Evolutionary conservation across 345 rosid genomes (phyloP), one percentile per base, ranked within the genome.

Genomic region (Litchi chinensis): DNA sequence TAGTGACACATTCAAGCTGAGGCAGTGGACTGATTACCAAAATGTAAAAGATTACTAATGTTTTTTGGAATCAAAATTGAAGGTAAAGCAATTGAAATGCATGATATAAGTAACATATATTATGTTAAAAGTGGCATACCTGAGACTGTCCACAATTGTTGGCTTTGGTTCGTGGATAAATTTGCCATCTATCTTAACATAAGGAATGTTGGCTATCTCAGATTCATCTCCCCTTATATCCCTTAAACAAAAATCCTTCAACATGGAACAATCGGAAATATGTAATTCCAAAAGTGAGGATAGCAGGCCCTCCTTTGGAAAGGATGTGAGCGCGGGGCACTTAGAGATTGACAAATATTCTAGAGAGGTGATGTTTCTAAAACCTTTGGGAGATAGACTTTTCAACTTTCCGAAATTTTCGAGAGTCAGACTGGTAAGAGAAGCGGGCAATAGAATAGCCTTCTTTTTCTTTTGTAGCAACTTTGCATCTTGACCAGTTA

Each of bases 201-300:
- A 67, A 32, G 77, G 83, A n/a, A 81, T 76, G 44, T 65, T 59
- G 65, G 73, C 73, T 40, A 81, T 65, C 56, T 65, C 77, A 26
- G 70, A 43, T 80, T 73, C 65, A 8, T 81, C 80, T 43, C 63
- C 46, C 5, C 73, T 50, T 54, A 5, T 18, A 66, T 71, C 24
- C 66, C 41, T 76, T 75, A 32, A 13, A 32, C 73, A 76, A 81
- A 18, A 79, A 22, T 70, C 43, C 22, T 44, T 76, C 12, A 80
- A 48, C 71, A 40, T 39, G 12, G 79, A 48, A 62, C 77, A 81
- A 16, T 28, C 48, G 44, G 54, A 24, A 37, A 81, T 71, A 65
- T 57, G 66, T 6, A 81, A 64, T 28, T 71, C 50, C 69, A 71
- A 10, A 60, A 81, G 62, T 12, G 59, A 54, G 16, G 21, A 64